Percentiles rank a stretch among this genome's conserved stretches.
phyloP scores from a whole-genome alignment of 2,329 filamentous ascomycete genomes.

The Paraphaeosphaeria minitans region DNA sequence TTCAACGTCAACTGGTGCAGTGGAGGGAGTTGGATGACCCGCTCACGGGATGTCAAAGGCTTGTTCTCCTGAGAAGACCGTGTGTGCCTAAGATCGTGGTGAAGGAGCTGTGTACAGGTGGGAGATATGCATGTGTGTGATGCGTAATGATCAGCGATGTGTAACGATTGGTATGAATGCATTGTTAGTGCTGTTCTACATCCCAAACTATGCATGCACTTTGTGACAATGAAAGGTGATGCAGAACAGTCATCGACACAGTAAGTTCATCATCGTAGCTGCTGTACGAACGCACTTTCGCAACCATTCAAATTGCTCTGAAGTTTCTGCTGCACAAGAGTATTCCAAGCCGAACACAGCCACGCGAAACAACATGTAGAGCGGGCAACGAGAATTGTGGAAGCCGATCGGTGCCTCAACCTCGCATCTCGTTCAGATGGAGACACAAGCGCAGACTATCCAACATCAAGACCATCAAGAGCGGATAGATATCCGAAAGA shows the following conservation, averaged over 20 bases:
- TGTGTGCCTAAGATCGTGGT: background rate
- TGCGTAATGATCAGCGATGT: background rate
- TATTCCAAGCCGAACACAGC: background rate
- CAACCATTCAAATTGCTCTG: background rate
- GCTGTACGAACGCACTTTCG: too few species aligned
- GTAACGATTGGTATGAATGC: background rate
- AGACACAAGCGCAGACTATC: background rate
- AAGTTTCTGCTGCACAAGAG: background rate
- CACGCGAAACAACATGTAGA: background rate
- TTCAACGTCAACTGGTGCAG: too few species aligned
- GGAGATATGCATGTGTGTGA: background rate
- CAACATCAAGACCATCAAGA: background rate
- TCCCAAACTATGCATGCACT: too few species aligned
- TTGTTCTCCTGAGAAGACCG: background rate
- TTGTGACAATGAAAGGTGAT: too few species aligned
- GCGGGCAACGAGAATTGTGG: background rate
- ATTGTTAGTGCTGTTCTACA: background rate
- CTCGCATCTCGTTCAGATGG: conserved; percentile 1
- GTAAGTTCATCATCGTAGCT: too few species aligned
- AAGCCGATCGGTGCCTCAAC: background rate
- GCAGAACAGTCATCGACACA: too few species aligned
- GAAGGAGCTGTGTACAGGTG: background rate
- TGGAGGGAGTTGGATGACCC: too few species aligned
- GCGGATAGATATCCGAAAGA: background rate
- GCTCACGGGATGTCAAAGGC: background rate